A percentile compares a stretch with the other conserved stretches of the same genome.
Evolutionary conservation across 768 basidiomycete genomes (phyloP).

Genomic region (Termitomyces titanicus): DNA sequence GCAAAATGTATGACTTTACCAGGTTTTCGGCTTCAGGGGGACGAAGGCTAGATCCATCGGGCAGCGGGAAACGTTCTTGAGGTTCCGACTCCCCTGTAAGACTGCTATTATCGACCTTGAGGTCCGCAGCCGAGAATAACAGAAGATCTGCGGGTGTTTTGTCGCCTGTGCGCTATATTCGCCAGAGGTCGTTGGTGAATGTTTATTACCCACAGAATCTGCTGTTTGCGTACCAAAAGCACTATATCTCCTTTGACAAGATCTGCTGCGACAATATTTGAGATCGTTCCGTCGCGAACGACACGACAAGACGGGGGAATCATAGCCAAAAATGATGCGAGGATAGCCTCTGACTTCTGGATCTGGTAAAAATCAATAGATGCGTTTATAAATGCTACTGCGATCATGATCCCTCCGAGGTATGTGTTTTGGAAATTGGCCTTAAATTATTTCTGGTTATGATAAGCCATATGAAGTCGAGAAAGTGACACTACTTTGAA

Average conservation of each 20-base stretch:
- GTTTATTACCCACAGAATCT: background rate
- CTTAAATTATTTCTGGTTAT: constrained; percentile 25
- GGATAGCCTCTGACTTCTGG: constrained; percentile 70
- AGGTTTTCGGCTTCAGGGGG: constrained; percentile 66
- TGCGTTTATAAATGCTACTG: constrained; percentile 66
- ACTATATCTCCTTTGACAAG: constrained; percentile 69
- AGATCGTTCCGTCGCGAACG: constrained; percentile 53
- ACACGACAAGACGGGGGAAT: constrained; percentile 68
- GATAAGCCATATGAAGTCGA: constrained; percentile 2
- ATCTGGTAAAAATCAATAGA: constrained; percentile 71
- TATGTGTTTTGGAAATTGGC: constrained; percentile 64
- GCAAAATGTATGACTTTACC: constrained; percentile 27
- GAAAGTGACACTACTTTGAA: constrained; percentile 40
- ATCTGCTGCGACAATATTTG: constrained; percentile 53
- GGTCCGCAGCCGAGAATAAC: constrained; percentile 54
- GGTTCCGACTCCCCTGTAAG: constrained; percentile 71
- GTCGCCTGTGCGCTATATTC: constrained; percentile 55
- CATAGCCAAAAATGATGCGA: constrained; percentile 71
- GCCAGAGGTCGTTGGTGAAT: constrained; percentile 1
- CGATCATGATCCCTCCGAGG: constrained; percentile 65
- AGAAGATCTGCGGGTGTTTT: constrained; percentile 70
- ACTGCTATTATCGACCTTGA: constrained; percentile 71
- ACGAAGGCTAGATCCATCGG: constrained; percentile 41
- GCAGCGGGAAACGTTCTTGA: constrained; percentile 50
- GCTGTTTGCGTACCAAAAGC: constrained; percentile 41